These are phyloP conservation scores for Senna siamea DNA, from an alignment of 306 rosid genomes.

Conservation along the genomic window DNA sequence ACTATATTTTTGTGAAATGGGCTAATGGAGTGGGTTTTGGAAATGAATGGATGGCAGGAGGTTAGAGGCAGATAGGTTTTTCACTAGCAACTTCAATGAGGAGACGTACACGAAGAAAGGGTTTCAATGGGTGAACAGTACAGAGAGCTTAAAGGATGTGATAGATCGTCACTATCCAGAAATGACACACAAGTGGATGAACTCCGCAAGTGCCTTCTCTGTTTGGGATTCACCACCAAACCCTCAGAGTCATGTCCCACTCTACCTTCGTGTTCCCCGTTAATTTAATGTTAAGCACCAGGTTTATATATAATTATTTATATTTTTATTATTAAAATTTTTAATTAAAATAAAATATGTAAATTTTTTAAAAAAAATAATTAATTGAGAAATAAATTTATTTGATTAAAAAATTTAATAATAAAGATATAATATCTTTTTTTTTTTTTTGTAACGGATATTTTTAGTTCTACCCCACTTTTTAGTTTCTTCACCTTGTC, in stretches of 20 bases:
- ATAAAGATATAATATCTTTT: no score
- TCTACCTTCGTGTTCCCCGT: slow-evolving; percentile 49
- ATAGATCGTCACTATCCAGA: slow-evolving; percentile 59
- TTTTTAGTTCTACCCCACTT: no score
- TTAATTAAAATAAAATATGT: no score
- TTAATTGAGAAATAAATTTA: no score
- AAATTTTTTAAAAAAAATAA: no score
- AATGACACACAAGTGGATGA: slow-evolving; percentile 61
- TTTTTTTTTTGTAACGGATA: no score
- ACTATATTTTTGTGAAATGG: no score
- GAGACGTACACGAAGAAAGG: slow-evolving; percentile 62
- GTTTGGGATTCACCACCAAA: slow-evolving; percentile 61
- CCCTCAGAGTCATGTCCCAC: slow-evolving; percentile 43
- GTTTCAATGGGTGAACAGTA: slow-evolving; percentile 60
- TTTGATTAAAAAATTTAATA: no score
- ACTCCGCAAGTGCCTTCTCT: slow-evolving; percentile 61
- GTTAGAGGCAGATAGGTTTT: slow-evolving; percentile 64
- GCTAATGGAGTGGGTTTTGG: neutral
- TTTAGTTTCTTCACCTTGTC: no score
- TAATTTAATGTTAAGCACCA: no score
- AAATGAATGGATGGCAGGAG: slow-evolving; percentile 38
- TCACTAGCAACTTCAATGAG: slow-evolving; percentile 59
- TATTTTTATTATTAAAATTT: no score
- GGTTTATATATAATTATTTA: no score
- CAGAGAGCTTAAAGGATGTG: slow-evolving; percentile 63